Evolutionary conservation across 805 yeast genomes (phyloP).

Genomic region (Komagataella mondaviorum): DNA sequence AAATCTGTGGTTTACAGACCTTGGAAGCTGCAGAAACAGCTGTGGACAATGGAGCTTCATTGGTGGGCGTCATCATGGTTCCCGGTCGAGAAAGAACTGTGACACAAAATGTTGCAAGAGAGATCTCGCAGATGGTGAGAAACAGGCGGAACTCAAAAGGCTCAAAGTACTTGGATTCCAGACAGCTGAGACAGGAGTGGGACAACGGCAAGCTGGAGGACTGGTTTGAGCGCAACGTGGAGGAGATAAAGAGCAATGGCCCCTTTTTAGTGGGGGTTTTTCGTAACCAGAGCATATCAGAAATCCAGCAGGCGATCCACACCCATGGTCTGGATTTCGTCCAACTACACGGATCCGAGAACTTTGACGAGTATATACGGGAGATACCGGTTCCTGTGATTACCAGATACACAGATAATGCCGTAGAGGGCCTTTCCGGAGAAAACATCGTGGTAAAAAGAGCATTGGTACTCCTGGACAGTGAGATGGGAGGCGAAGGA

Average conservation of each 20-base stretch:
- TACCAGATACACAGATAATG: constrained; percentile 48
- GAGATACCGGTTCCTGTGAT: constrained; percentile 43
- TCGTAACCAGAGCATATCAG: constrained; percentile 62
- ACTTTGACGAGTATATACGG: constrained; percentile 29
- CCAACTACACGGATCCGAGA: constrained; percentile 78
- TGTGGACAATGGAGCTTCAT: constrained; percentile 54
- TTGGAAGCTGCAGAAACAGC: constrained; percentile 62
- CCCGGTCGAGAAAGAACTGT: constrained; percentile 73
- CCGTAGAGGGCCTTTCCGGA: constrained; percentile 14
- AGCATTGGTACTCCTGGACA: constrained; percentile 57
- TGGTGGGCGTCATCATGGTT: constrained; percentile 78
- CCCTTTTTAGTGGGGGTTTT: constrained; percentile 85
- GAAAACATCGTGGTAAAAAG: constrained; percentile 23
- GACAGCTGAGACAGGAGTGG: constrained; percentile 11
- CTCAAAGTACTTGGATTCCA: constrained; percentile 11
- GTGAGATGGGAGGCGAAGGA: constrained; percentile 91
- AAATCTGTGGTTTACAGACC: constrained; percentile 74
- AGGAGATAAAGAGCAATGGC: constrained; percentile 23
- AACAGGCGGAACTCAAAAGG: constrained; percentile 9
- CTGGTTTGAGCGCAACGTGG: constrained; percentile 18
- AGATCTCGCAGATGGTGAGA: constrained; percentile 25
- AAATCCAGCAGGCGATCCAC: constrained; percentile 30
- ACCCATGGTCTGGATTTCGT: constrained; percentile 56
- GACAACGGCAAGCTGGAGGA: constrained; percentile 10
- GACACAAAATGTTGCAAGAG: constrained; percentile 26